Evolutionary conservation across 257 asterid genomes (phyloP), one percentile per base, ranked within the genome.

Genomic region (Ligustrum vulgare): DNA sequence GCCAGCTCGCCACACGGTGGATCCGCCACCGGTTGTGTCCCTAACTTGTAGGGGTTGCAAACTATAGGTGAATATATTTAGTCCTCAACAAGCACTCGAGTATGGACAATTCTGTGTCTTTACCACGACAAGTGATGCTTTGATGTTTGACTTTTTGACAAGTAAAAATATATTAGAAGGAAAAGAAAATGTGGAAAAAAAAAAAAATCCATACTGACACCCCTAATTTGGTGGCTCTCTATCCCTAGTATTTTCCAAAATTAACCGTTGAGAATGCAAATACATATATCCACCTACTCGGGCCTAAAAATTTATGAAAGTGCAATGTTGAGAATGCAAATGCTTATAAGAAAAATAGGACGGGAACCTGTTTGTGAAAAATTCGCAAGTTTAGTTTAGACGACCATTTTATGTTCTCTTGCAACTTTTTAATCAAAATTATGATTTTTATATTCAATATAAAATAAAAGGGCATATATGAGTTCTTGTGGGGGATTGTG

Each of bases 401-500:
- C 31, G 31, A 28, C 31, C 31, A 28, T 8, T 37, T 37, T 1
- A 37, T 37, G 43, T 49, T 18, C 20, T 3, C 0, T 15, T 49
- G 51, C 58, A 49, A 49, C 2, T 37, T 37, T 2, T 39, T 39
- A 9, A 39, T 10, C 9, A 2, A 3, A 35, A 35, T 35, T 35
- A 39, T 39, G 45, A 35, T 35, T 35, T 35, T 35, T 35, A 35
- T 35, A 35, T 34, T 9, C 36, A 45, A 51, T 41, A 62, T n/a
- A 72, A 71, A 80, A 73, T 62, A 54, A 82, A 78, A 79, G 12
- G 69, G 23, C 25, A 67, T 32, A 79, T 79, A 69, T 75, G 82
- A 67, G 75, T 49, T 78, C 85, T 79, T 83, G 90, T 84, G 89
- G 84, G 62, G 25, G 81, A 28, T 28, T 72, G 76, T 74, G 80